Evolutionary conservation across 1,284 basidiomycete genomes (phyloP).

Genomic region (Trichosporon sp.): DNA sequence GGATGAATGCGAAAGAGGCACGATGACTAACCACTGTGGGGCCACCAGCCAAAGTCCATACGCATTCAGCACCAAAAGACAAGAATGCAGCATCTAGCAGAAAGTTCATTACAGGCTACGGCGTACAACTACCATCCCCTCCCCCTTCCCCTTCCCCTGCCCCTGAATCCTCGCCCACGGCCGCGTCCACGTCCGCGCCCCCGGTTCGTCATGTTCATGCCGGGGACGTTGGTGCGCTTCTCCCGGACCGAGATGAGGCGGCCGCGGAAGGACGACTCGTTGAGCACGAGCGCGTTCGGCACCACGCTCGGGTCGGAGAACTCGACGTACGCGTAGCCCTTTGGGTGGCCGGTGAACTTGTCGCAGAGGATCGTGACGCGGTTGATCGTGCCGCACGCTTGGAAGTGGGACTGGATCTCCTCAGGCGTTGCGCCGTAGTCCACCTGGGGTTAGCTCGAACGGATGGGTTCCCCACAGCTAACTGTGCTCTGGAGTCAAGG

Average conservation of each 20-base stretch:
- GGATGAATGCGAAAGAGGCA: too few species aligned
- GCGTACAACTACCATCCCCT: conserved; percentile 23
- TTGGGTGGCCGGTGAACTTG: conserved; percentile 99
- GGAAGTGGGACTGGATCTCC: conserved; percentile 97
- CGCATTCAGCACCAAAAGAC: neutral
- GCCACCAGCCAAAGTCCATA: too few species aligned
- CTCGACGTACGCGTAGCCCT: conserved; percentile 99
- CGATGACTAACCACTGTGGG: too few species aligned
- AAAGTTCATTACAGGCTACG: neutral
- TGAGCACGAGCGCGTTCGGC: conserved; percentile 89
- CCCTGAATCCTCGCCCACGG: conserved; percentile 66
- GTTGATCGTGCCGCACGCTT: conserved; percentile 97
- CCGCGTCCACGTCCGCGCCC: conserved; percentile 69
- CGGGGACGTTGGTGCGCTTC: conserved; percentile 91
- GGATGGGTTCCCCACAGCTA: neutral
- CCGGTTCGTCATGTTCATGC: conserved; percentile 67
- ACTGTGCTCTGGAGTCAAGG: too few species aligned
- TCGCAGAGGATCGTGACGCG: conserved; percentile 98
- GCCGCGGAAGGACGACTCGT: conserved; percentile 92
- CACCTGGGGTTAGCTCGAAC: conserved; percentile 64
- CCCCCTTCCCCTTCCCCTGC: conserved; percentile 76
- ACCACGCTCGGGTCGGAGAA: conserved; percentile 94
- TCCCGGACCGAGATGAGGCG: conserved; percentile 89
- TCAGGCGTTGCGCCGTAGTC: conserved; percentile 98
- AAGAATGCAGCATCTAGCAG: neutral